Conservation (phyloP, 768 basidiomycete species). For the Filobasidium wieringae region DNA sequence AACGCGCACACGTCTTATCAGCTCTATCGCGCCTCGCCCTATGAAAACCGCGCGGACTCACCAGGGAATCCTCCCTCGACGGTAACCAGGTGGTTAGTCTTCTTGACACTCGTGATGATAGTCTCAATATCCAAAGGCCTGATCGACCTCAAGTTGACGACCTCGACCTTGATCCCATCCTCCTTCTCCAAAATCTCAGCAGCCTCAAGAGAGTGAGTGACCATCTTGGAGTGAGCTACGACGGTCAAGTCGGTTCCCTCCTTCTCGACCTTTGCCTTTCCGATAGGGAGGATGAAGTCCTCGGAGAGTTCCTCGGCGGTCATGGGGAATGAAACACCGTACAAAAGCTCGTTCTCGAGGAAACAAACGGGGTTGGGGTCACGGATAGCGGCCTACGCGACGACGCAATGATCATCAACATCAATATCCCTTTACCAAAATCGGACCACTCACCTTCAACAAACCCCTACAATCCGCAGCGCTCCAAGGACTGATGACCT, state of each 20-base stretch:
- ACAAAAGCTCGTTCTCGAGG: constrained; percentile 98
- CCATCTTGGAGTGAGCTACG: constrained; percentile 98
- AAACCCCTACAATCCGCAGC: constrained; percentile 99
- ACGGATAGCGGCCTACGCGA: constrained; percentile 81
- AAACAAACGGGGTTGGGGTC: constrained; percentile 98
- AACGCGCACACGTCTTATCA: not conserved
- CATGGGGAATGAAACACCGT: constrained; percentile 95
- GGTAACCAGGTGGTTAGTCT: constrained; percentile 88
- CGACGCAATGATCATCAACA: no score
- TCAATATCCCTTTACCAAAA: not conserved
- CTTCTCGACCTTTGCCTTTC: constrained; percentile 92
- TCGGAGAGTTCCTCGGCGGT: constrained; percentile 88
- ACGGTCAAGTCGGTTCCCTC: constrained; percentile 86
- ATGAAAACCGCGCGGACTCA: constrained; percentile 1
- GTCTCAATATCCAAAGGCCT: constrained; percentile 96
- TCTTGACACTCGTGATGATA: constrained; percentile 93
- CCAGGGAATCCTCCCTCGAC: constrained; percentile 96
- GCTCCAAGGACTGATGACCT: constrained; percentile 94
- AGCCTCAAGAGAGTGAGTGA: constrained; percentile 84
- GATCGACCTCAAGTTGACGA: constrained; percentile 86
- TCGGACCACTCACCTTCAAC: constrained; percentile 56
- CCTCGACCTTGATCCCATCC: constrained; percentile 83
- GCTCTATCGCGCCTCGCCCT: no score
- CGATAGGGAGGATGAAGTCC: constrained; percentile 88
- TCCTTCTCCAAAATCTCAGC: constrained; percentile 88